Base-by-base conservation (phyloP, 2,329 filamentous ascomycete genomes). In the Trichoderma arundinaceum region DNA sequence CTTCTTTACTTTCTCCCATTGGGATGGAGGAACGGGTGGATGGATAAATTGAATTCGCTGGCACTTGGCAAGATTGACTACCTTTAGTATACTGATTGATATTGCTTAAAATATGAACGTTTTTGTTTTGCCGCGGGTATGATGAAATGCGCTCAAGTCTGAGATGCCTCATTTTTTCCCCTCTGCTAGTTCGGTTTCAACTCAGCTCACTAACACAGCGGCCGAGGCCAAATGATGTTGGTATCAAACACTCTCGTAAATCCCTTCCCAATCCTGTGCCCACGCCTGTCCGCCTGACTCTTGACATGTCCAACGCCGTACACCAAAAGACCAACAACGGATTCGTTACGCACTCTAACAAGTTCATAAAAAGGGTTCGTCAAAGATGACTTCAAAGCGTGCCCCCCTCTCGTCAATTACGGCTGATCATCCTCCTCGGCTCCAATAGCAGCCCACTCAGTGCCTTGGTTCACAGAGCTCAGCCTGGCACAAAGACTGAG, bases 401-500 rank as follows among this genome's bases (percentile, higher is more conserved):
- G 35, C 10, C 52, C 7, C 35, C n/a, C 44, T 43, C 33, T 19
- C 19, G 35, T n/a, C 1, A 7, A 6, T 7, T 66, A 56, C 32
- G 28, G 33, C 52, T 65, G 52, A 9, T 73, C 72, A 58, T 88
- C 86, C 53, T 88, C 86, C 66, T 89, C 87, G n/a, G 81, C 79
- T 62, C 84, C 81, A 66, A 87, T 72, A 2, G 86, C 87, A 9
- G 85, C 84, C 72, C 84, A 88, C 73, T 89, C 86, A 0, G 86
- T 89, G 19, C 91, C 91, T 74, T 94, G 91, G 67, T 91, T 92
- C 12, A 91, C 92, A 66, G 90, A 92, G 72, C 90, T 94, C 73
- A 96, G 75, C 67, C 92, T 81, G 12, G 92, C 92, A 74, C 92
- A 96, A 15, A 99, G 82, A 70, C 94, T 94, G 68, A 98, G 80